phyloP scores from a whole-genome alignment of 768 basidiomycete species.

The Agrocybe praecox region DNA sequence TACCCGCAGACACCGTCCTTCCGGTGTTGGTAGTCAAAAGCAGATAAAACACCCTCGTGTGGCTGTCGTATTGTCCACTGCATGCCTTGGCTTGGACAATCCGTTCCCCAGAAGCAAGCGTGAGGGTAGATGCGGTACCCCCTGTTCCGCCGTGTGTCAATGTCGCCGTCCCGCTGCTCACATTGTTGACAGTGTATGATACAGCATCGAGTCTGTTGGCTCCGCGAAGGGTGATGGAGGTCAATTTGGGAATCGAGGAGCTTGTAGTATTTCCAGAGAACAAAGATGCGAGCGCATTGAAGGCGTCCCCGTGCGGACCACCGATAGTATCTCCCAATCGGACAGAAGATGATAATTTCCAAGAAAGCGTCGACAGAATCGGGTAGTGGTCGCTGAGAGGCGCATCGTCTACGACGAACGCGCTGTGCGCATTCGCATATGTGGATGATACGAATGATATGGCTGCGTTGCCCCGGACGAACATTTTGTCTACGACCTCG shows the following conservation, averaged over 20 bases:
- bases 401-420: conserved; percentile 30
- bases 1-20: conserved; percentile 27
- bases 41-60: conserved; percentile 34
- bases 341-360: conserved; percentile 31
- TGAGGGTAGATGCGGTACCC: conserved; percentile 28
- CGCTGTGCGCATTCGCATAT: conserved; percentile 32
- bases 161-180: conserved; percentile 9
- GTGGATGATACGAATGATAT: conserved; percentile 24
- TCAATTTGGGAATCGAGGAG: conserved; percentile 23
- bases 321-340: conserved; percentile 34
- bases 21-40: conserved; percentile 32
- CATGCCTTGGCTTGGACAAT: conserved; percentile 26
- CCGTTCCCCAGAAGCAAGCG: conserved; percentile 25
- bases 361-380: conserved; percentile 26
- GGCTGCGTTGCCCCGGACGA: conserved; percentile 25
- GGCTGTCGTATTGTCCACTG: conserved; percentile 23
- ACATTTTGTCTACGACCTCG: conserved; percentile 42
- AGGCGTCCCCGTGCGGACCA: conserved; percentile 33
- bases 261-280: conserved; percentile 7
- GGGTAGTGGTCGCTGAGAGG: conserved; percentile 40
- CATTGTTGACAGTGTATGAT: conserved; percentile 21
- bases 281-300: conserved; percentile 30
- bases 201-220: conserved; percentile 34
- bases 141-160: conserved; percentile 35
- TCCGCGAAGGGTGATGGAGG: conserved; percentile 32